Evolutionary conservation across 768 basidiomycete species (phyloP).

Genomic region (Lentinula guzmanii): DNA sequence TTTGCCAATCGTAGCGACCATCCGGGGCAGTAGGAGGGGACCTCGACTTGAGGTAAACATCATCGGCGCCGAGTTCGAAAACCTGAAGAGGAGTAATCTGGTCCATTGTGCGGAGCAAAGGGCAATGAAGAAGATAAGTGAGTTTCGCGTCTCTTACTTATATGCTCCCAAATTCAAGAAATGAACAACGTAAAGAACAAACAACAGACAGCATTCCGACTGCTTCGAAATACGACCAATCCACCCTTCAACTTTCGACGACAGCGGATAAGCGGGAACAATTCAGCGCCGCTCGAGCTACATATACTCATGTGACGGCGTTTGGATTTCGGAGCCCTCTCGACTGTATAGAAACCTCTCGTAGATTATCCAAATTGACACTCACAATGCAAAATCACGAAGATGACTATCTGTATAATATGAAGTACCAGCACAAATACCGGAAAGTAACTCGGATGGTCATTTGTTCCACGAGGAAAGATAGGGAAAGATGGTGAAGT

Average conservation of each 20-base stretch:
- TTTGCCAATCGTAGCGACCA: constrained; percentile 40
- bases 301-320: not conserved
- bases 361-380: not conserved
- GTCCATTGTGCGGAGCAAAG: not conserved
- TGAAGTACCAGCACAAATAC: no score
- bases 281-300: not conserved
- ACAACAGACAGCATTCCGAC: not conserved
- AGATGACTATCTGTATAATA: not conserved
- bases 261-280: not conserved
- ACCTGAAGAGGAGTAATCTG: constrained; percentile 18
- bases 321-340: not conserved
- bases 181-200: not conserved
- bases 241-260: not conserved
- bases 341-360: not conserved
- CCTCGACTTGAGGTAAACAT: constrained; percentile 27
- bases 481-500: not conserved
- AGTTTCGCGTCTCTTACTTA: not conserved
- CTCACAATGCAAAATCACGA: not conserved
- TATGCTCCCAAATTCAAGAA: not conserved
- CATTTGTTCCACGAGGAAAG: not conserved
- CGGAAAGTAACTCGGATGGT: not conserved
- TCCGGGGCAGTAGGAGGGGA: constrained; percentile 33
- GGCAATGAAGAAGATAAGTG: not conserved
- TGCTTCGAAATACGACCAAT: not conserved
- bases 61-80: constrained; percentile 24